Conservation (phyloP, 306 rosid genomes). For the Ziziphus jujuba region DNA sequence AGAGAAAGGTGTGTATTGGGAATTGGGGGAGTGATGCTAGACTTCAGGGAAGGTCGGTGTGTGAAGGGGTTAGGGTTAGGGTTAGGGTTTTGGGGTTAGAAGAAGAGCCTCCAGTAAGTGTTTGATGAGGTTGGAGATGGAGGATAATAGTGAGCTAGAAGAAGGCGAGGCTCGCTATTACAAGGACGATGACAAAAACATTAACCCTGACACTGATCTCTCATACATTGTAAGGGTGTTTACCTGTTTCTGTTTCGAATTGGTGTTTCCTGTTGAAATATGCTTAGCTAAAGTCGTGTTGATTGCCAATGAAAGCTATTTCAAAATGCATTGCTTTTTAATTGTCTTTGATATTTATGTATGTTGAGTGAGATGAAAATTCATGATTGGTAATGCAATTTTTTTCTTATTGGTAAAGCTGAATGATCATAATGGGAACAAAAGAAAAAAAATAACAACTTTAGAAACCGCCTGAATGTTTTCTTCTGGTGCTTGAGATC, state of each 20-base stretch:
- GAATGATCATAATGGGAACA: constrained; percentile 1
- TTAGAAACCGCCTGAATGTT: constrained; percentile 19
- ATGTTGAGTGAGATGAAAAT: not conserved
- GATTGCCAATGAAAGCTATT: constrained; percentile 1
- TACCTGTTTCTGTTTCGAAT: constrained; percentile 27
- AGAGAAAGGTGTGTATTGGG: constrained; percentile 24
- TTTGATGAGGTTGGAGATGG: constrained; percentile 43
- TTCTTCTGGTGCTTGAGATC: constrained; percentile 8
- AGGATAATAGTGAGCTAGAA: constrained; percentile 52
- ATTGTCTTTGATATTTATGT: constrained; percentile 8
- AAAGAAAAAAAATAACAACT: constrained; percentile 8
- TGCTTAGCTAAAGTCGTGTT: constrained; percentile 18
- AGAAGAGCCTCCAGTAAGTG: constrained; percentile 37
- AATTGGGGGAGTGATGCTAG: constrained; percentile 65
- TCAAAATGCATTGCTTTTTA: constrained; percentile 20
- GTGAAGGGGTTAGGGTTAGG: constrained; percentile 31
- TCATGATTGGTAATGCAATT: not conserved
- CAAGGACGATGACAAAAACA: constrained; percentile 45
- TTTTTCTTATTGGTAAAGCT: not conserved
- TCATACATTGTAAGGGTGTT: constrained; percentile 76
- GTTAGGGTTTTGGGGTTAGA: constrained; percentile 43
- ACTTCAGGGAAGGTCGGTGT: constrained; percentile 61
- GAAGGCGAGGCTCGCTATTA: constrained; percentile 75
- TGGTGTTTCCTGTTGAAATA: constrained; percentile 23
- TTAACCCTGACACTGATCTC: constrained; percentile 57